Evolutionary conservation across 129 eudicot genomes (phyloP), one percentile per base, ranked within the genome.

Genomic region (Arctium lappa): DNA sequence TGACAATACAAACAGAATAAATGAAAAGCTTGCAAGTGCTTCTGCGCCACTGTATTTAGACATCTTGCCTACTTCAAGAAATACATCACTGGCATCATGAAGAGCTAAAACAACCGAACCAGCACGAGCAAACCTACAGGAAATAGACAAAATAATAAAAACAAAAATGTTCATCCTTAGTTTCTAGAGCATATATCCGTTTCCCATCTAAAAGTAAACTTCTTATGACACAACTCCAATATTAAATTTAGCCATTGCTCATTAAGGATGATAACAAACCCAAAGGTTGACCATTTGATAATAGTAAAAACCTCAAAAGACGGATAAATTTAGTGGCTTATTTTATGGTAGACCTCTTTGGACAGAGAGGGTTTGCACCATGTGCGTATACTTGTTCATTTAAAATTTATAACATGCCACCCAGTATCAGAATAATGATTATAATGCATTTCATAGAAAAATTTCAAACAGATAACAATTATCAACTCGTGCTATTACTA

Each of bases 81-180:
- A 92, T 72, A 94, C 96, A 82, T 94, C 98, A 83, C 97, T 94
- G 12, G 98, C 98, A 88, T 94, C 98, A 78, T 94, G 98, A 76
- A 94, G 91, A 79, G 98, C 98, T 82, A 94, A 83, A 78, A 94
- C 89, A 72, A 94, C 86, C 6, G 98, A 94, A 69, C 98, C 98
- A n/a, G 83, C 96, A 53, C 98, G 98, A 18, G 94, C 92, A 84
- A 94, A 94, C 80, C 98, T 89, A 88, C 78, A 89, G 13, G 30
- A 65, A 78, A 40, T 22, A 82, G 31, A 83, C 31, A 74, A 71
- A 34, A 4, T 15, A 75, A 75, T 32, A 75, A n/a, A 60, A 39
- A 68, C 50, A 44, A 31, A 8, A 15, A 39, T 29, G 29, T 22
- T 36, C 32, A 68, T 80, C 60, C 65, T 56, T 18, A 70, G 13